Base-by-base conservation (phyloP, 2,329 filamentous ascomycete genomes). In the Davidsoniella eucalypti region DNA sequence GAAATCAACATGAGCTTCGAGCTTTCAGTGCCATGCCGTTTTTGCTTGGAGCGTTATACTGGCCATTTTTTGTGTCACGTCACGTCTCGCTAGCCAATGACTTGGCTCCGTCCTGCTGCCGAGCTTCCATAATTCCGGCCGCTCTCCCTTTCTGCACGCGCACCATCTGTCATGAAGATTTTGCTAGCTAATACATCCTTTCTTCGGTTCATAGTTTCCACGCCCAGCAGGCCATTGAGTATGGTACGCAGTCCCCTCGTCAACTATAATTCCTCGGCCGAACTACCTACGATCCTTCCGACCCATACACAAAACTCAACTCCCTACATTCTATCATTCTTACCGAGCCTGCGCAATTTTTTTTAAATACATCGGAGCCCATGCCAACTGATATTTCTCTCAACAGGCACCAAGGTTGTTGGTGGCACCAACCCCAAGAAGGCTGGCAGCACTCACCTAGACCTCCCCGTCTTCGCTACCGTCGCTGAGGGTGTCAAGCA, bases 391-490 rank as follows among this genome's bases (percentile, higher is more conserved):
- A 52, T 48, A 49, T 38, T 51, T 23, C 44, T 33, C 25, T 26
- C 26, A n/a, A 55, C 61, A 93, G 87, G 90, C 66, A 98, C 92
- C 61, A 90, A 94, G 66, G 87, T 98, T 58, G 87, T 98, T 58
- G 92, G 92, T 67, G 92, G 92, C 64, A 96, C 90, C 63, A 96
- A 96, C 74, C 92, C 92, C 65, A 96, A 94, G 78, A 98, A 98
- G 75, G 92, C 92, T 58, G 92, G 92, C 63, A 70, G 78, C 61
- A 82, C 79, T 64, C 92, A 98, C 69, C 80, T 98, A 56, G 87
- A 80, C 64, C 83, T 84, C 59, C 92, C 92, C 54, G 92, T 98
- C 62, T 98, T 96, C 69, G 84, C 79, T 61, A 90, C 77, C 60
- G 92, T 98, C 59, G 69, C 71, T 59, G 87, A 98, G 50, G 92